A percentile compares a stretch with the other conserved stretches of the same genome.
Conservation (phyloP, 129 eudicot species). For the Dittrichia graveolens region DNA sequence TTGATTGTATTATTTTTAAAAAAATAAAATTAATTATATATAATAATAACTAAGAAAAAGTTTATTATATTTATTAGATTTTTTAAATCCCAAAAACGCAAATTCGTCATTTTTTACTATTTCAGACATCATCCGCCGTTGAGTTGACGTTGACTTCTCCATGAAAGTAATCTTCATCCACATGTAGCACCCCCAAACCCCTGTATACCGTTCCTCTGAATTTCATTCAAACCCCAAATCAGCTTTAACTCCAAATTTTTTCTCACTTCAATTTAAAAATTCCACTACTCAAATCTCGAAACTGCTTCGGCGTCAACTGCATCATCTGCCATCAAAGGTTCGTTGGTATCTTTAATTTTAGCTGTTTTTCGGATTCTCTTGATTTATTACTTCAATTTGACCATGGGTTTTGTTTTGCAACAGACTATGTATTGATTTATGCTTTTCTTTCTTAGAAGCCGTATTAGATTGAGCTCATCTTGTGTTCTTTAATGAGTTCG, state of each 20-base stretch:
- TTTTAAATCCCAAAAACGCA: slow-evolving; percentile 18
- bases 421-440: slow-evolving; percentile 19
- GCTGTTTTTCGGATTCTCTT: background rate
- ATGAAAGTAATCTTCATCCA: slow-evolving; percentile 29
- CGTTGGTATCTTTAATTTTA: slow-evolving; percentile 1
- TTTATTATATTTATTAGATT: no score
- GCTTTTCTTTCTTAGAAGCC: background rate
- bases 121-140: slow-evolving; percentile 2
- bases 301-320: background rate
- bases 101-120: background rate
- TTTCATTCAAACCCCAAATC: slow-evolving; percentile 19
- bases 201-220: slow-evolving; percentile 8
- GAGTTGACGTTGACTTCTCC: slow-evolving; percentile 19
- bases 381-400: slow-evolving; percentile 19
- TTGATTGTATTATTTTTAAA: no score
- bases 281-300: background rate
- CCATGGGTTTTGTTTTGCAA: slow-evolving; percentile 16
- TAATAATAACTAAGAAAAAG: no score
- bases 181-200: slow-evolving; percentile 24
- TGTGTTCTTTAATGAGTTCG: slow-evolving; percentile 16
- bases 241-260: slow-evolving; percentile 12
- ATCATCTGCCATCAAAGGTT: slow-evolving; percentile 25
- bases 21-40: no score
- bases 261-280: slow-evolving; percentile 11
- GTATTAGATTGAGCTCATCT: background rate